A percentile compares a stretch with the other conserved stretches of the same genome.
phyloP scores from a whole-genome alignment of 1,139 yeast genomes.

The Kodamaea alishanica region DNA sequence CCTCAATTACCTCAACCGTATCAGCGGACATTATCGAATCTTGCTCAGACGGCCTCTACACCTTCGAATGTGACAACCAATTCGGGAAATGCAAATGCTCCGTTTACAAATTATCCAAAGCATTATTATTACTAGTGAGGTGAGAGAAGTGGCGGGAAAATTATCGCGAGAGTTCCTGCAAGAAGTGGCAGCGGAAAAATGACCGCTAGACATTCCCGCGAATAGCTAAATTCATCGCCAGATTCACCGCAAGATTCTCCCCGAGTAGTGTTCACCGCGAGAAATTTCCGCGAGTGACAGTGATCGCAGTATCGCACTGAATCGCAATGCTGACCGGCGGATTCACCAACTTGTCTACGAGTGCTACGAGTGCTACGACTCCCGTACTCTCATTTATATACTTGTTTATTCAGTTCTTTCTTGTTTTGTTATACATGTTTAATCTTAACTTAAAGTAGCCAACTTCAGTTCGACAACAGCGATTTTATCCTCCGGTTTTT shows the following conservation, averaged over 20 bases:
- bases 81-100: slow-evolving; percentile 7
- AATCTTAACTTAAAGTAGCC: not conserved
- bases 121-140: slow-evolving; percentile 12
- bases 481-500: slow-evolving; percentile 64
- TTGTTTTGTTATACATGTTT: no score
- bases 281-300: slow-evolving; percentile 1
- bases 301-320: no score
- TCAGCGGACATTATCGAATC: slow-evolving; percentile 4
- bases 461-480: slow-evolving; percentile 56
- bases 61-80: slow-evolving; percentile 3
- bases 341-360: no score
- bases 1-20: slow-evolving; percentile 15
- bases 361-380: no score
- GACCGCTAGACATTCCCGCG: no score
- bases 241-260: no score
- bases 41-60: not conserved
- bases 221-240: no score
- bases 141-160: slow-evolving; percentile 2
- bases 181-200: no score
- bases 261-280: slow-evolving; percentile 1
- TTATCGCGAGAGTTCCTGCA: not conserved
- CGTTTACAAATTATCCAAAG: slow-evolving; percentile 13
- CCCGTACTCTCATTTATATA: no score
- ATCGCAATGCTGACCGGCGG: no score
- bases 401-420: no score